These are phyloP conservation scores for Phytophthora sp. DNA, from an alignment of 352 stramenopile genomes.

Conservation along the genomic window DNA sequence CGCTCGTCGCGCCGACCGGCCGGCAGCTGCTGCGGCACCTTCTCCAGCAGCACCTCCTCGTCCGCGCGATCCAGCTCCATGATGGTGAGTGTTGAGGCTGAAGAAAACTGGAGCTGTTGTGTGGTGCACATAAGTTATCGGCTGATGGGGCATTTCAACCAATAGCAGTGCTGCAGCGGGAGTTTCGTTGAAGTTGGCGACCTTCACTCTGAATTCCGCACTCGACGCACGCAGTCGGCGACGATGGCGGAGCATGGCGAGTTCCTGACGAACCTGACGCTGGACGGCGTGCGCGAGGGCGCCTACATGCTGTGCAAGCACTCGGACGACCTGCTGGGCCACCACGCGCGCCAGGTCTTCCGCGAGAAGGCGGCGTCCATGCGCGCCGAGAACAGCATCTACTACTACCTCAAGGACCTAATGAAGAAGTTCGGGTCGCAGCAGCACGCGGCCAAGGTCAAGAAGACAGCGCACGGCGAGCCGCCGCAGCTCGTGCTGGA, in stretches of 20 bases:
- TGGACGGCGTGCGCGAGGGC: slow-evolving; percentile 79
- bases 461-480: slow-evolving; percentile 36
- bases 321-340: slow-evolving; percentile 80
- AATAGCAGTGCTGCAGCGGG: slow-evolving; percentile 12
- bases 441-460: slow-evolving; percentile 49
- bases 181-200: slow-evolving; percentile 43
- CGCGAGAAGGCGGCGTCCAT: slow-evolving; percentile 85
- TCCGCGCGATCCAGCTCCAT: slow-evolving; percentile 75
- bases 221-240: not conserved
- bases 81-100: slow-evolving; percentile 14
- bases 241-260: slow-evolving; percentile 51
- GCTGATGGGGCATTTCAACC: too few species aligned
- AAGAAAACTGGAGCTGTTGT: too few species aligned
- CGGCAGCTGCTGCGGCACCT: slow-evolving; percentile 43
- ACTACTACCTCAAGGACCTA: slow-evolving; percentile 87
- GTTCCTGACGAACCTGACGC: slow-evolving; percentile 67
- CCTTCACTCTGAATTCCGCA: slow-evolving; percentile 15
- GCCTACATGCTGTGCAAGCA: slow-evolving; percentile 88
- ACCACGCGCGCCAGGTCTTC: slow-evolving; percentile 82
- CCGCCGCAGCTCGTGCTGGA: slow-evolving; percentile 62
- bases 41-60: slow-evolving; percentile 66
- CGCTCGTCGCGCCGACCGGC: slow-evolving; percentile 47
- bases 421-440: slow-evolving; percentile 71
- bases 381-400: slow-evolving; percentile 83
- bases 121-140: too few species aligned